Conservation (phyloP, 495 filamentous ascomycete species). For the Penicillium silybi region DNA sequence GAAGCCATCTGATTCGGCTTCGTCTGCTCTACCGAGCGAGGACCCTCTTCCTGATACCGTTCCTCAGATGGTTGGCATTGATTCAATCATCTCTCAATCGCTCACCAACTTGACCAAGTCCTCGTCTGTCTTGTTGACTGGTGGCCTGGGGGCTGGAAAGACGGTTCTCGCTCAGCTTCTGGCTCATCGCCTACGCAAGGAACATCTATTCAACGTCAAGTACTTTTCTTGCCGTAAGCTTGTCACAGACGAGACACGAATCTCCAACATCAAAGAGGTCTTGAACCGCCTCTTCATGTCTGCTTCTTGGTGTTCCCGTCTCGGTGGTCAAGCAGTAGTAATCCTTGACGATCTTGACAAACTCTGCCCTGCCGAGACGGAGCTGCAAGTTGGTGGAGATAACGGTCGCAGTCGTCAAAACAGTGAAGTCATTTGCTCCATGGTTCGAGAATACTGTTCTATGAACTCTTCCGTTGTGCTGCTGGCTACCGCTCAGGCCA, state of each 20-base stretch:
- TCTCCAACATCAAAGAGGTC: conserved; percentile 86
- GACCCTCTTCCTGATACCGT: conserved; percentile 48
- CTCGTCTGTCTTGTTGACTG: conserved; percentile 84
- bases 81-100: conserved; percentile 66
- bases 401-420: conserved; percentile 88
- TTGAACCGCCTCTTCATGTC: conserved; percentile 77
- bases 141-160: conserved; percentile 87
- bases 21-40: conserved; percentile 44
- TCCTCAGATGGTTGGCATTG: conserved; percentile 79
- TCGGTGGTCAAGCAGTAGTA: conserved; percentile 76
- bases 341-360: conserved; percentile 91
- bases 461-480: conserved; percentile 75
- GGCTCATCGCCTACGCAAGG: conserved; percentile 59
- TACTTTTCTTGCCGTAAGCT: conserved; percentile 82
- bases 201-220: conserved; percentile 67
- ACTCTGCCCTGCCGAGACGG: conserved; percentile 86
- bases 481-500: conserved; percentile 86
- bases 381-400: conserved; percentile 85
- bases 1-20: conserved; percentile 49
- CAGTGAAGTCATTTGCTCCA: conserved; percentile 80
- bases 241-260: conserved; percentile 80
- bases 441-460: conserved; percentile 75
- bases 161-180: conserved; percentile 66
- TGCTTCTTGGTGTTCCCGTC: conserved; percentile 82
- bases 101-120: conserved; percentile 70